These are phyloP conservation scores for Phytophthora fragariae DNA, from an alignment of 352 stramenopile species.

Conservation along the genomic window DNA sequence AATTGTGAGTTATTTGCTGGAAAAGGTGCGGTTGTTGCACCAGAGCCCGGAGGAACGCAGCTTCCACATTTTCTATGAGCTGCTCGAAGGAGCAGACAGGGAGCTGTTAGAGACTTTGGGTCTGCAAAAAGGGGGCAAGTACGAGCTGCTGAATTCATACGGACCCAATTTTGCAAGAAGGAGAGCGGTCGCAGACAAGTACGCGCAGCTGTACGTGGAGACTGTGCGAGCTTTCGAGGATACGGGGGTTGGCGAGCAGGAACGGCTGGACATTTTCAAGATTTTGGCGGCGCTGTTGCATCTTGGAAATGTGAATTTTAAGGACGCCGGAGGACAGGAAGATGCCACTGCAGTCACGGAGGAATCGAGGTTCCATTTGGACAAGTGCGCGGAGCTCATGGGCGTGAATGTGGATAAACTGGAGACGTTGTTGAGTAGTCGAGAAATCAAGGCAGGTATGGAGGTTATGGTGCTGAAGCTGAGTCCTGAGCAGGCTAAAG, in stretches of 20 bases:
- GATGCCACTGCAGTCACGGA: conserved; percentile 50
- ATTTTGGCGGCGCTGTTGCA: conserved; percentile 94
- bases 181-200: conserved; percentile 51
- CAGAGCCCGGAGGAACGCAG: conserved; percentile 93
- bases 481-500: conserved; percentile 76
- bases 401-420: conserved; percentile 86
- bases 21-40: conserved; percentile 96
- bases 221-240: conserved; percentile 83
- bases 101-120: conserved; percentile 70
- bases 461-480: conserved; percentile 89
- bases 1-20: conserved; percentile 96
- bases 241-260: conserved; percentile 62
- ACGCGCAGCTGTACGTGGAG: conserved; percentile 64
- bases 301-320: conserved; percentile 95
- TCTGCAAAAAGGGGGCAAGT: conserved; percentile 73
- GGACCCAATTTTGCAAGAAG: conserved; percentile 51
- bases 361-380: conserved; percentile 56
- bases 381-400: conserved; percentile 89
- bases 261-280: conserved; percentile 67
- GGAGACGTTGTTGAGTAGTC: conserved; percentile 88
- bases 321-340: conserved; percentile 47
- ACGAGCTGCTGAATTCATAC: conserved; percentile 91
- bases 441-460: conserved; percentile 92
- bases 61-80: conserved; percentile 97
- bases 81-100: conserved; percentile 84